Conservation (phyloP, 257 asterid species). For the Lycium ferocissimum region DNA sequence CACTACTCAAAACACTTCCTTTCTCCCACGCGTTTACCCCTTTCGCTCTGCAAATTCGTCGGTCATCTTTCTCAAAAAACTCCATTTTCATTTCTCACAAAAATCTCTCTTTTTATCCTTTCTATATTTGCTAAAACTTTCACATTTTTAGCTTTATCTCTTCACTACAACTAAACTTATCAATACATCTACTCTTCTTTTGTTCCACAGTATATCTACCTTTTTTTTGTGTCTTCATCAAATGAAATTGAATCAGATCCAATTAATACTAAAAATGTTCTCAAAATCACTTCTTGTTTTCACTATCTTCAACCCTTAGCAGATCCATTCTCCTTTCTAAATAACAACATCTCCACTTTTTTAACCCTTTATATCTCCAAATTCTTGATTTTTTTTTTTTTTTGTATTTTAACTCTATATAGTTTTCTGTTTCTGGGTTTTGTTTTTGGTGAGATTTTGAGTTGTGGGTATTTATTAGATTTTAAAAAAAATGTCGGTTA, state of each 20-base stretch:
- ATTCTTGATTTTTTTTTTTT: not conserved
- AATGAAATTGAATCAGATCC: conserved; percentile 25
- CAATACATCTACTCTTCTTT: not conserved
- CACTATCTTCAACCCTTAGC: not conserved
- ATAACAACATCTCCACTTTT: not conserved
- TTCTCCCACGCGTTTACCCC: conserved; percentile 6
- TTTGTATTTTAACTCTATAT: not conserved
- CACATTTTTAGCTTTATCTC: not conserved
- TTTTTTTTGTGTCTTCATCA: not conserved
- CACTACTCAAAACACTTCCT: not conserved
- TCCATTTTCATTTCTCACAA: conserved; percentile 4
- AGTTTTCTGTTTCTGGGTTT: not conserved
- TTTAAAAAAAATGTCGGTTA: conserved; percentile 28
- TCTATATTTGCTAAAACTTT: not conserved
- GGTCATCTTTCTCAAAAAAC: conserved; percentile 20
- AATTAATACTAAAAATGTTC: not conserved
- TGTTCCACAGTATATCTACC: not conserved
- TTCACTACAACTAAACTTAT: not conserved
- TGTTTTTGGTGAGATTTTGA: not conserved
- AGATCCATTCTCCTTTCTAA: conserved; percentile 4
- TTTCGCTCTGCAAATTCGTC: not conserved
- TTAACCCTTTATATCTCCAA: not conserved
- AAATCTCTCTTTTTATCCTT: not conserved
- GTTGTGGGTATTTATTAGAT: not conserved
- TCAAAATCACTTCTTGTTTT: not conserved